Conservation (phyloP, 352 stramenopile genomes). For the Phytophthora citrophthora region DNA sequence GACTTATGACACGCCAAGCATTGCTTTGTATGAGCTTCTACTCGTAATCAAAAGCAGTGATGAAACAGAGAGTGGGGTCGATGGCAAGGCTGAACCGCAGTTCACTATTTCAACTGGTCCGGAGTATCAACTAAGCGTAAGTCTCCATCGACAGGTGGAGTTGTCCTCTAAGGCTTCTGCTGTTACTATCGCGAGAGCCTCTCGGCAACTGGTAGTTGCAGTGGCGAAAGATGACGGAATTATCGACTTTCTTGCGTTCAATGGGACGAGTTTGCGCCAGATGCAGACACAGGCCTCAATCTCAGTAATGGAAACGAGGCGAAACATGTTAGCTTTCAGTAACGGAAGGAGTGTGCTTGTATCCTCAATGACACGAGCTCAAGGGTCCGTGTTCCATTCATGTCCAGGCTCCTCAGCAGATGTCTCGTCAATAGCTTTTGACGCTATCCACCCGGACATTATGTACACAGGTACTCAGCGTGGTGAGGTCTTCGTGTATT, state of each 20-base stretch:
- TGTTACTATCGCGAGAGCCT: constrained; percentile 12
- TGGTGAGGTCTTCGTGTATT: constrained; percentile 58
- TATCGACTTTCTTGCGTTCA: constrained; percentile 44
- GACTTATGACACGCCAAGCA: constrained; percentile 4
- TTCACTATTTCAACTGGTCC: constrained; percentile 1
- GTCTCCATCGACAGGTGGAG: not conserved
- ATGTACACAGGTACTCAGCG: constrained; percentile 51
- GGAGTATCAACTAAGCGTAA: constrained; percentile 8
- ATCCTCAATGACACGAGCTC: constrained; percentile 35
- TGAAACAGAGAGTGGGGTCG: not conserved
- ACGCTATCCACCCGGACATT: constrained; percentile 41
- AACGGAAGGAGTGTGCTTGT: constrained; percentile 40
- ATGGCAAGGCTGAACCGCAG: not conserved
- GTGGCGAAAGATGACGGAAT: constrained; percentile 23
- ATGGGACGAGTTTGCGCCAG: constrained; percentile 54
- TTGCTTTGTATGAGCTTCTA: constrained; percentile 32
- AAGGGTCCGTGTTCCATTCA: constrained; percentile 33
- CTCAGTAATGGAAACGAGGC: constrained; percentile 37
- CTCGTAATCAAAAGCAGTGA: constrained; percentile 9
- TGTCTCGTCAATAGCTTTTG: constrained; percentile 54
- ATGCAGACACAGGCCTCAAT: constrained; percentile 32
- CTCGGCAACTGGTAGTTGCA: constrained; percentile 21
- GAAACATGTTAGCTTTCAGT: constrained; percentile 52
- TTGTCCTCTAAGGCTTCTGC: constrained; percentile 9
- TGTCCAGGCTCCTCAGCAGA: constrained; percentile 47